Percentiles rank a stretch among this genome's conserved stretches.
phyloP scores from a whole-genome alignment of 495 filamentous ascomycete species.

The Penicillium fimorum region DNA sequence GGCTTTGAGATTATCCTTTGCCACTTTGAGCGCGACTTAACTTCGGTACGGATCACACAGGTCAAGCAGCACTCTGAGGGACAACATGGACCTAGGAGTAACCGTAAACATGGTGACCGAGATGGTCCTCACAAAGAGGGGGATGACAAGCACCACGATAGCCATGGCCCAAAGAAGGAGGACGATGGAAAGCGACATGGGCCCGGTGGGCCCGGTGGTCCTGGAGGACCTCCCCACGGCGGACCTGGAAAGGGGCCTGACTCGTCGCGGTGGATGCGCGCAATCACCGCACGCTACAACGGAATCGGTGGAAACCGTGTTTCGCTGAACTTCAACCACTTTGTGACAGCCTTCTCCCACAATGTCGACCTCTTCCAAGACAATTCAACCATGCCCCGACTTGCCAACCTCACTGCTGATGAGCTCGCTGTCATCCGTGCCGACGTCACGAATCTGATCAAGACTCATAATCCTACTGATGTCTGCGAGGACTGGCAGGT shows the following conservation, averaged over 20 bases:
- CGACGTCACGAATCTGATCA: slow-evolving; percentile 42
- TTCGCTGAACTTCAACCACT: slow-evolving; percentile 57
- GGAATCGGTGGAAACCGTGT: slow-evolving; percentile 56
- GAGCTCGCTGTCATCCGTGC: slow-evolving; percentile 42
- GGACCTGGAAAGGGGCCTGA: slow-evolving; percentile 1
- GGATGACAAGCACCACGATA: not conserved
- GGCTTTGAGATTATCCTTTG: slow-evolving; percentile 73
- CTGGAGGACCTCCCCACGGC: slow-evolving; percentile 2
- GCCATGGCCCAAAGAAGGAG: not conserved
- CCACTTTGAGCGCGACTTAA: slow-evolving; percentile 49
- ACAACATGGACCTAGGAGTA: too few species aligned
- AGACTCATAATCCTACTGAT: slow-evolving; percentile 20
- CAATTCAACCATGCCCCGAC: slow-evolving; percentile 42
- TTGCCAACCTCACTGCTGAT: slow-evolving; percentile 34
- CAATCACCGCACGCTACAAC: slow-evolving; percentile 55
- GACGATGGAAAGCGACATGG: slow-evolving; percentile 19
- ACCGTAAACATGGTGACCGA: not conserved
- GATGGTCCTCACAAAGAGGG: not conserved
- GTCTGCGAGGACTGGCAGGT: slow-evolving; percentile 56
- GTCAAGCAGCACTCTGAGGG: slow-evolving; percentile 17
- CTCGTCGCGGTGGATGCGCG: slow-evolving; percentile 30
- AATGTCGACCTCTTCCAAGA: slow-evolving; percentile 50
- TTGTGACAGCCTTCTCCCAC: slow-evolving; percentile 59
- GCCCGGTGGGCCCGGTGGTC: not conserved
- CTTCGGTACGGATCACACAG: slow-evolving; percentile 29